Conservation (phyloP, 441 rosid species). For the Populus hybrid region DNA sequence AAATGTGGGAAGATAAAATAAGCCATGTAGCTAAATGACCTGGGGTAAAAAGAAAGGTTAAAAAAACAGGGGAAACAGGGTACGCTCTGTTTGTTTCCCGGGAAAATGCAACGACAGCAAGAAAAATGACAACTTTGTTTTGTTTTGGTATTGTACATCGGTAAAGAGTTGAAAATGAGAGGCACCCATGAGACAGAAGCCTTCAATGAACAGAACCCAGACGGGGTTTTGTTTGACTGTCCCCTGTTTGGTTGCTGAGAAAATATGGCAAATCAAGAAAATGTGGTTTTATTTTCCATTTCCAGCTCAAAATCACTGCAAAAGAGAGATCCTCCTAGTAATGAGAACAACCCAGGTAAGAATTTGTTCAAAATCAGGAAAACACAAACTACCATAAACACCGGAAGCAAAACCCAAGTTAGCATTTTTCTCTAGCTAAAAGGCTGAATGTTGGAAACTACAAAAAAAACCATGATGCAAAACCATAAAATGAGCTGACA, state of each 20-base stretch:
- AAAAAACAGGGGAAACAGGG: constrained; percentile 10
- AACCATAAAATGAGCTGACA: constrained; percentile 11
- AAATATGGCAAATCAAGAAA: background rate
- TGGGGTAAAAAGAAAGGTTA: background rate
- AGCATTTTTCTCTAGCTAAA: background rate
- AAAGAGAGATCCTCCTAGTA: background rate
- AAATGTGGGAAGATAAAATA: background rate
- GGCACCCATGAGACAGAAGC: constrained; percentile 13
- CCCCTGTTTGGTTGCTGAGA: constrained; percentile 2
- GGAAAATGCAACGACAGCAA: background rate
- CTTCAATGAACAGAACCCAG: constrained; percentile 6
- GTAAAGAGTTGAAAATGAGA: constrained; percentile 11
- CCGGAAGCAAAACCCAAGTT: background rate
- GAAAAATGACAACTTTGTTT: constrained; percentile 3
- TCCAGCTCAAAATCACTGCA: background rate
- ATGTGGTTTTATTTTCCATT: background rate
- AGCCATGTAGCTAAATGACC: background rate
- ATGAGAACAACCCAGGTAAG: background rate
- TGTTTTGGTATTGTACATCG: background rate
- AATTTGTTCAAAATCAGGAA: background rate
- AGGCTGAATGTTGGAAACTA: constrained; percentile 1
- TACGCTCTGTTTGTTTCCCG: constrained; percentile 8
- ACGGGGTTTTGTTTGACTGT: background rate
- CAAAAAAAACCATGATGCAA: constrained; percentile 11
- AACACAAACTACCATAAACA: background rate